phyloP scores from a whole-genome alignment of 23 red algal genomes.

The Gracilaria vermiculophylla region DNA sequence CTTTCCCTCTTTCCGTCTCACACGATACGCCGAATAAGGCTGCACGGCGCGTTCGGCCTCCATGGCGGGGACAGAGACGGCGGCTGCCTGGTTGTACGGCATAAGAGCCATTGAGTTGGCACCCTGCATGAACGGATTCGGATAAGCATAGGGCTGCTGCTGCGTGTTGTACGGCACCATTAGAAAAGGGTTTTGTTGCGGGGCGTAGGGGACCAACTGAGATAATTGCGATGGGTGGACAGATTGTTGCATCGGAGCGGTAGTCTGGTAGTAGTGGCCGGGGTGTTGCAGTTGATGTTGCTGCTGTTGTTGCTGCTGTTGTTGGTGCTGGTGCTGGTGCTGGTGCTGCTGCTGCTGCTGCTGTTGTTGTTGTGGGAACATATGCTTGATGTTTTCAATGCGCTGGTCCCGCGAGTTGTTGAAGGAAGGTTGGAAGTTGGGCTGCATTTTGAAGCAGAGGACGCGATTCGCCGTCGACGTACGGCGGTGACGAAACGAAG shows the following conservation, averaged over 20 bases:
- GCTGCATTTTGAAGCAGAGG: slow-evolving; percentile 26
- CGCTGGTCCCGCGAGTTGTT: slow-evolving; percentile 11
- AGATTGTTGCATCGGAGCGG: neutral
- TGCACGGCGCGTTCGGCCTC: neutral
- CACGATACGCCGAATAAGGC: slow-evolving; percentile 15
- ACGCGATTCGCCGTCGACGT: too few relatives aligned
- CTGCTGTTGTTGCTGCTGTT: neutral
- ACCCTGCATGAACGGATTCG: neutral
- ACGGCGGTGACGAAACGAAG: too few relatives aligned
- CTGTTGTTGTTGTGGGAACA: neutral
- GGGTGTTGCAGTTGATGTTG: neutral
- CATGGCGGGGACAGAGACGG: slow-evolving; percentile 8
- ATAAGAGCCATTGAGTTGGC: neutral
- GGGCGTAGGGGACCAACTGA: neutral
- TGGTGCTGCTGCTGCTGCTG: neutral
- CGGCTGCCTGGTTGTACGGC: neutral
- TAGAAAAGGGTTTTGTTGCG: neutral
- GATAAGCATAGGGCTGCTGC: neutral
- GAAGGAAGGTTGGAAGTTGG: neutral
- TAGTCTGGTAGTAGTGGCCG: neutral
- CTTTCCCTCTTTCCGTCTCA: neutral
- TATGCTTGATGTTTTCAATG: neutral
- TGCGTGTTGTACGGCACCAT: neutral
- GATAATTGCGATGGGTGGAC: neutral
- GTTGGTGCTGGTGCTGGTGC: neutral